Conservation (phyloP, 176 grass and related monocot species). For the Alloteropsis semialata region DNA sequence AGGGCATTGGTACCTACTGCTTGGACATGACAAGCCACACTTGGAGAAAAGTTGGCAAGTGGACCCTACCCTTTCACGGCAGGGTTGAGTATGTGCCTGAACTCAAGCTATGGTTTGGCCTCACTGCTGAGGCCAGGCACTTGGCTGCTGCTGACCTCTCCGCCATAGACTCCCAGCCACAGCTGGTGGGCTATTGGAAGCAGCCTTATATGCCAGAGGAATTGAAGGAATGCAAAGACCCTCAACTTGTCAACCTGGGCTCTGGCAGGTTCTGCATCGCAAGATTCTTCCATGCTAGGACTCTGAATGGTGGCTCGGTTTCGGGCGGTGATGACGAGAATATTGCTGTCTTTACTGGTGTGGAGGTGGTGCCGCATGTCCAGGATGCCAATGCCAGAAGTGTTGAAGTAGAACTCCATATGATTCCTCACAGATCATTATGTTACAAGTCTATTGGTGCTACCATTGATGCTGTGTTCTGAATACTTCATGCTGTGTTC, state of each 20-base stretch:
- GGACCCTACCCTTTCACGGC: not conserved
- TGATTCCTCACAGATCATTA: no score
- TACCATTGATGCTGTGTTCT: no score
- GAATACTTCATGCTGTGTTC: no score
- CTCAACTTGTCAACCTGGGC: not conserved
- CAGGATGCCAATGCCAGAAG: no score
- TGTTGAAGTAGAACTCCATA: no score
- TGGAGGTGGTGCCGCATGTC: no score
- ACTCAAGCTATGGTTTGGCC: not conserved
- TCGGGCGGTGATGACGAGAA: no score
- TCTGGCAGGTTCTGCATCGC: conserved; percentile 1
- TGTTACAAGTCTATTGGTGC: no score
- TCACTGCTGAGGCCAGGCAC: not conserved
- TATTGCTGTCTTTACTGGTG: no score
- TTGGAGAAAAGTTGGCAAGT: not conserved
- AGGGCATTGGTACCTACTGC: not conserved
- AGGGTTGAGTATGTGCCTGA: not conserved
- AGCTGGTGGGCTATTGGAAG: not conserved
- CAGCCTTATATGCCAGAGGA: not conserved
- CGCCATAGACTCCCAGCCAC: not conserved
- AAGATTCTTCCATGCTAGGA: not conserved
- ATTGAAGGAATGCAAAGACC: not conserved
- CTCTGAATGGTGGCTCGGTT: no score
- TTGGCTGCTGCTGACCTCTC: not conserved
- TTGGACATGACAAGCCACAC: not conserved